A percentile compares a stretch with the other conserved stretches of the same genome.
Conservation (phyloP, 1,139 yeast species). For the Magnusiomyces ingens region DNA sequence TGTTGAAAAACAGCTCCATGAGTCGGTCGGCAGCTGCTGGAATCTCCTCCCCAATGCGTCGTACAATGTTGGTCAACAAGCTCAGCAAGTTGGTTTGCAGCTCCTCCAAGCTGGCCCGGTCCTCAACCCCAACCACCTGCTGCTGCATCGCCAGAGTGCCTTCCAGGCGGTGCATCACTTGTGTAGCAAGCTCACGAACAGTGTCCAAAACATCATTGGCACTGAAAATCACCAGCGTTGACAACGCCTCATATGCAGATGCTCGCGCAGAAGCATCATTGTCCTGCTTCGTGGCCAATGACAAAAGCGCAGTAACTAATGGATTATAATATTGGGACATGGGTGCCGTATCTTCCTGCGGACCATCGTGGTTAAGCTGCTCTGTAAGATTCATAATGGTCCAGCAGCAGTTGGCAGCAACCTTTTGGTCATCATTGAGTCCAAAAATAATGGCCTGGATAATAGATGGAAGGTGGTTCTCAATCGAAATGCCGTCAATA, state of each 20-base stretch:
- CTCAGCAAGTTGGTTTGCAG: conserved; percentile 80
- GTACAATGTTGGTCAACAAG: conserved; percentile 78
- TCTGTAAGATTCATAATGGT: conserved; percentile 86
- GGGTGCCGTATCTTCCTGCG: conserved; percentile 47
- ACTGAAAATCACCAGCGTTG: conserved; percentile 71
- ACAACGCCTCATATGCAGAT: conserved; percentile 89
- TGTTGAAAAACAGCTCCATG: conserved; percentile 73
- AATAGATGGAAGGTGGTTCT: conserved; percentile 58
- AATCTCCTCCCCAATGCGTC: conserved; percentile 70
- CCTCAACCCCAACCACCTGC: conserved; percentile 47
- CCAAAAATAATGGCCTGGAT: conserved; percentile 71
- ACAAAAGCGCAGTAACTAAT: conserved; percentile 63
- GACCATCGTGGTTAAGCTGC: conserved; percentile 62
- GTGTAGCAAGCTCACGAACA: conserved; percentile 67
- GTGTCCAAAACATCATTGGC: conserved; percentile 63
- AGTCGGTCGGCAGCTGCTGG: conserved; percentile 67
- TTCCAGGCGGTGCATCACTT: conserved; percentile 65
- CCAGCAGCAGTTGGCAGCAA: conserved; percentile 96
- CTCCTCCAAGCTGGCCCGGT: conserved; percentile 74
- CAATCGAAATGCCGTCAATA: conserved; percentile 65
- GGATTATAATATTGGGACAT: conserved; percentile 68
- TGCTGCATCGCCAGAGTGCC: conserved; percentile 52
- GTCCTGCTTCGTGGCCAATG: conserved; percentile 62
- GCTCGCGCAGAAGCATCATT: conserved; percentile 89
- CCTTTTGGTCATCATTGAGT: conserved; percentile 82